A percentile compares a stretch with the other conserved stretches of the same genome.
These are phyloP conservation scores for Cutaneotrichosporon sp. DNA, from an alignment of 1,284 basidiomycete species.

Conservation along the genomic window DNA sequence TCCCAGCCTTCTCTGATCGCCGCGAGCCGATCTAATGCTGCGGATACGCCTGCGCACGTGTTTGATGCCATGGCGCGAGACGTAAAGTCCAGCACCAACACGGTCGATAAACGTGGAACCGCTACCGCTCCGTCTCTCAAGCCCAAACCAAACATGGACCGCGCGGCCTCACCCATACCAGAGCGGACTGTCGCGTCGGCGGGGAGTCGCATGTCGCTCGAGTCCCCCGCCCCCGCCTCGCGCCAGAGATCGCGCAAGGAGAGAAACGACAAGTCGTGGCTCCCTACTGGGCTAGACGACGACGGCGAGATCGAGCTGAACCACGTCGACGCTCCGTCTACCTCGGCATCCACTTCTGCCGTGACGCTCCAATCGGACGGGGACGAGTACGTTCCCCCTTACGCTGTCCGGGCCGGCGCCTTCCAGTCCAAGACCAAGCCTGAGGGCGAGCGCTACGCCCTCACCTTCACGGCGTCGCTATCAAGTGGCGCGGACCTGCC, in stretches of 20 bases:
- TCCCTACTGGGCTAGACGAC: not conserved
- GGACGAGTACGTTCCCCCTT: conserved; percentile 17
- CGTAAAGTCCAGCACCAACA: too few relatives aligned
- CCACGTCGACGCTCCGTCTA: conserved; percentile 13
- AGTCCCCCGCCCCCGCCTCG: not conserved
- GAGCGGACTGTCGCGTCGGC: not conserved
- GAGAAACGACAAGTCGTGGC: not conserved
- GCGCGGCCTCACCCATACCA: not conserved
- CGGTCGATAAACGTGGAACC: too few relatives aligned
- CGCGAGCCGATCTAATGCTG: too few relatives aligned
- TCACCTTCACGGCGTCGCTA: conserved; percentile 27
- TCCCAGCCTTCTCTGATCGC: not conserved
- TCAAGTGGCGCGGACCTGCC: conserved; percentile 18
- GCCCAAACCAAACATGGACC: too few relatives aligned
- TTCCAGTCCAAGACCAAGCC: not conserved
- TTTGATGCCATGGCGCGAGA: too few relatives aligned
- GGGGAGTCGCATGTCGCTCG: too few relatives aligned
- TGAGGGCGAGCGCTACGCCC: conserved; percentile 3
- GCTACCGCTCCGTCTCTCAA: too few relatives aligned
- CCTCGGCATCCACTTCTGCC: not conserved
- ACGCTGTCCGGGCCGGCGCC: not conserved
- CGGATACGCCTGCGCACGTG: too few relatives aligned
- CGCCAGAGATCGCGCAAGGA: not conserved
- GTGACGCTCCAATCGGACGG: not conserved
- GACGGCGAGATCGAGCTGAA: conserved; percentile 16